A percentile compares a stretch with the other conserved stretches of the same genome.
These are phyloP conservation scores for Endotrypanum monterogeii DNA, from an alignment of 208 protist genomes.

Conservation along the genomic window DNA sequence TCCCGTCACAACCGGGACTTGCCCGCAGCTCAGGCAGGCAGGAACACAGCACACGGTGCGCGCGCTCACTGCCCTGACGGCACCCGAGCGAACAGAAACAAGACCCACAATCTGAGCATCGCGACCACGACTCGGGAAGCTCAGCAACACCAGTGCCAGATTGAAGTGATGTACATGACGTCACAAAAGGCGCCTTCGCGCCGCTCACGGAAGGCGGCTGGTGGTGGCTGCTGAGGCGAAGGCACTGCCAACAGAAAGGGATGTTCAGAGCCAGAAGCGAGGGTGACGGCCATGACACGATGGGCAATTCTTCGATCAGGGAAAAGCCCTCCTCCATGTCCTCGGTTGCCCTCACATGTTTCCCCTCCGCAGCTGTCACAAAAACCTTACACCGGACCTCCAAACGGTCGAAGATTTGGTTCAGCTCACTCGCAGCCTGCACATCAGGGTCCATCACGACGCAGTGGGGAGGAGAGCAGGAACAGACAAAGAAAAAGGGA, in stretches of 20 bases:
- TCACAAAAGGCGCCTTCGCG: background rate
- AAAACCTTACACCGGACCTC: slow-evolving; percentile 58
- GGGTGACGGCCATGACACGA: slow-evolving; percentile 71
- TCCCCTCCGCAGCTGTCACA: slow-evolving; percentile 48
- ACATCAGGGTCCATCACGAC: slow-evolving; percentile 55
- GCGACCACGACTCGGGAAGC: slow-evolving; percentile 31
- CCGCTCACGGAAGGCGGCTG: background rate
- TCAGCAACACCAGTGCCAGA: background rate
- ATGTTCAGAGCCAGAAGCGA: slow-evolving; percentile 34
- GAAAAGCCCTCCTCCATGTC: slow-evolving; percentile 38
- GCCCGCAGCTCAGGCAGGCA: slow-evolving; percentile 35
- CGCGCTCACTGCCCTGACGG: slow-evolving; percentile 25
- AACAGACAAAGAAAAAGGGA: slow-evolving; percentile 23
- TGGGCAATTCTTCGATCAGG: slow-evolving; percentile 75
- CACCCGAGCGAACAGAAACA: slow-evolving; percentile 68
- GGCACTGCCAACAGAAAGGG: slow-evolving; percentile 74
- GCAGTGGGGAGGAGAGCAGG: background rate
- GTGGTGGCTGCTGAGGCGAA: slow-evolving; percentile 36
- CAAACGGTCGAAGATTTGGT: slow-evolving; percentile 52
- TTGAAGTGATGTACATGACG: background rate
- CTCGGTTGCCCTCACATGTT: slow-evolving; percentile 61
- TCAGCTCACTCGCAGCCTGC: slow-evolving; percentile 54
- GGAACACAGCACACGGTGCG: slow-evolving; percentile 63
- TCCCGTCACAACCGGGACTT: background rate
- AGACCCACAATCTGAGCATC: slow-evolving; percentile 46